Evolutionary conservation across 176 grass and related monocot genomes (phyloP).

Genomic region (Paspalum vaginatum): DNA sequence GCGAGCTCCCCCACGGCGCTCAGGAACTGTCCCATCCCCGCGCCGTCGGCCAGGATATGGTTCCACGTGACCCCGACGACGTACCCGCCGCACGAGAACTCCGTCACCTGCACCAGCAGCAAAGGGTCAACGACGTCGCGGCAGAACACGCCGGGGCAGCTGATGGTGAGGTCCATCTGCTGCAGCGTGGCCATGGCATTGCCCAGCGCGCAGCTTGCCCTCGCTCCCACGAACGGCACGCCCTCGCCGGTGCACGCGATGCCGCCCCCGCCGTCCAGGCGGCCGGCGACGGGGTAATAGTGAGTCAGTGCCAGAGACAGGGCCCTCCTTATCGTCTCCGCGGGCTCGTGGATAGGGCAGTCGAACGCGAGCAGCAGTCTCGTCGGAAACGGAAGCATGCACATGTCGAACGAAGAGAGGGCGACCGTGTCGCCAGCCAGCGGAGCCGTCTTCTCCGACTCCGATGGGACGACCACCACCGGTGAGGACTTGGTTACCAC

Average conservation of each 20-base stretch:
- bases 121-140: not conserved
- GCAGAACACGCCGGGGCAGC: not conserved
- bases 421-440: not conserved
- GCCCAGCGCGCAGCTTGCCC: not conserved
- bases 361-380: not conserved
- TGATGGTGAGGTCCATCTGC: not conserved
- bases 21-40: constrained; percentile 36
- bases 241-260: constrained; percentile 3
- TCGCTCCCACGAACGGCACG: not conserved
- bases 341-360: too few species aligned
- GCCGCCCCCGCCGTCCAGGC: not conserved
- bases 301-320: not conserved
- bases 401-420: constrained; percentile 18
- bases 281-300: not conserved
- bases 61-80: constrained; percentile 41
- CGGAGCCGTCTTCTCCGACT: not conserved
- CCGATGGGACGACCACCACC: not conserved
- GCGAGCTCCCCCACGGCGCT: constrained; percentile 28
- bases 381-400: not conserved
- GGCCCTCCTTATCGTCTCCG: too few species aligned
- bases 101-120: constrained; percentile 46
- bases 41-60: constrained; percentile 13
- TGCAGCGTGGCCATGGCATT: not conserved
- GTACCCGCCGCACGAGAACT: constrained; percentile 38
- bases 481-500: not conserved